Percentiles rank a stretch among this genome's conserved stretches.
These are phyloP conservation scores for Corymbia maculata DNA, from an alignment of 345 rosid genomes.

Conservation along the genomic window DNA sequence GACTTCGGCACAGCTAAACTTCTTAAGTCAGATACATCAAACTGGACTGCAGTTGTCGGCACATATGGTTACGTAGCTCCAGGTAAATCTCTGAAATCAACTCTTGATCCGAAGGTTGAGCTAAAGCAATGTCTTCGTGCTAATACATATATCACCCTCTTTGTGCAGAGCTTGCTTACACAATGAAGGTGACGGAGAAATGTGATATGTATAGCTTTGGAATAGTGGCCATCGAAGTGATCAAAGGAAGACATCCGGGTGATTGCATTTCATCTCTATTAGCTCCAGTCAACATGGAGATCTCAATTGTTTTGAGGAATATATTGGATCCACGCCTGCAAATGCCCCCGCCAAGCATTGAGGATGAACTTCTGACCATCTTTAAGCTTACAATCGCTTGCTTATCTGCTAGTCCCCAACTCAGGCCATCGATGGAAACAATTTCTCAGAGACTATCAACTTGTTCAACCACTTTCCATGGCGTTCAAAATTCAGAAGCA, in stretches of 20 bases:
- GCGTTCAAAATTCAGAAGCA: not conserved
- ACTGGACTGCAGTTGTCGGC: not conserved
- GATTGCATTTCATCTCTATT: not conserved
- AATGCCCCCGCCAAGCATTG: not conserved
- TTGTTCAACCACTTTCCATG: not conserved
- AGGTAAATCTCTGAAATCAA: not conserved
- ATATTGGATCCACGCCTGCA: not conserved
- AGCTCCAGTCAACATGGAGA: not conserved
- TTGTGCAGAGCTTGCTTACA: conserved; percentile 11
- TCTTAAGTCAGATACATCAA: conserved; percentile 5
- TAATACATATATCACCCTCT: not conserved
- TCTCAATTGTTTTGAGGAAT: not conserved
- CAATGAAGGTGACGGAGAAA: conserved; percentile 2
- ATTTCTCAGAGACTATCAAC: not conserved
- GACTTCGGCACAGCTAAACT: conserved; percentile 12
- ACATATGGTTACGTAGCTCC: not conserved
- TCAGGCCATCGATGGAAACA: conserved; percentile 12
- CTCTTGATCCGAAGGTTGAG: not conserved
- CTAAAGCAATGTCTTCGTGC: not conserved
- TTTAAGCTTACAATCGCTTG: not conserved
- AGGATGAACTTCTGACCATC: not conserved
- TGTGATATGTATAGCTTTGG: not conserved
- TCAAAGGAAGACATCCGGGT: not conserved
- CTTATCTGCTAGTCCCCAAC: not conserved
- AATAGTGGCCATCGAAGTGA: not conserved